Conservation (phyloP, 768 basidiomycete genomes). For the Tulasnella sp. region DNA sequence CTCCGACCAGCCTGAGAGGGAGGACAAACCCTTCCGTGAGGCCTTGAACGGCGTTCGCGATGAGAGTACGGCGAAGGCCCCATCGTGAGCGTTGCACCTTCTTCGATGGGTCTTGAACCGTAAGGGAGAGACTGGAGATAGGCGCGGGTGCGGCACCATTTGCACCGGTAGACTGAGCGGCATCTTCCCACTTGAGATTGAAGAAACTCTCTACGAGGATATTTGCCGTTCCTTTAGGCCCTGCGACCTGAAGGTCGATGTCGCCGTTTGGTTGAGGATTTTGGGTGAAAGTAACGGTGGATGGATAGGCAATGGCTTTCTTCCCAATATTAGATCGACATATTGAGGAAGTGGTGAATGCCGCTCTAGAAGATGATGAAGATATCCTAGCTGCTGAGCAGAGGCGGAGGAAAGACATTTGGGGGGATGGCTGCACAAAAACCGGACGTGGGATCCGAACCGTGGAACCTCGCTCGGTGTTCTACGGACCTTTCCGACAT, state of each 20-base stretch:
- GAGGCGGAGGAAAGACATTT: conserved; percentile 22
- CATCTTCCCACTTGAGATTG: conserved; percentile 21
- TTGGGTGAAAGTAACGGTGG: conserved; percentile 50
- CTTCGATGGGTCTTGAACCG: conserved; percentile 60
- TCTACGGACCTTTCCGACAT: conserved; percentile 23
- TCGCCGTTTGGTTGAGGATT: conserved; percentile 40
- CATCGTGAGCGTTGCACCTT: conserved; percentile 88
- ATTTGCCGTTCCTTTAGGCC: conserved; percentile 57
- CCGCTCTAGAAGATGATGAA: neutral
- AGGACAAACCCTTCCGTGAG: conserved; percentile 87
- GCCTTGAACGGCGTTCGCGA: conserved; percentile 86
- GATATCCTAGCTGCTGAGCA: conserved; percentile 15
- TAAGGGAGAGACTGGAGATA: conserved; percentile 47
- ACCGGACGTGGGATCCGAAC: conserved; percentile 16
- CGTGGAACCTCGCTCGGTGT: conserved; percentile 2
- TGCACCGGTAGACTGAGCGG: neutral
- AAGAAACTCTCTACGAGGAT: conserved; percentile 42
- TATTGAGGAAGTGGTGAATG: conserved; percentile 22
- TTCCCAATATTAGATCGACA: conserved; percentile 53
- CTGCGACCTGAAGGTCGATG: conserved; percentile 56
- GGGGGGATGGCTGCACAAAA: conserved; percentile 16
- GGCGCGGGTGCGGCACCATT: conserved; percentile 47
- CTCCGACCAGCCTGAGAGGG: conserved; percentile 87
- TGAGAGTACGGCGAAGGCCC: conserved; percentile 92
- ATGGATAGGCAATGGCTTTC: conserved; percentile 56